Base-by-base conservation (phyloP, 768 basidiomycete species). In the Clitopilus hobsonii region DNA sequence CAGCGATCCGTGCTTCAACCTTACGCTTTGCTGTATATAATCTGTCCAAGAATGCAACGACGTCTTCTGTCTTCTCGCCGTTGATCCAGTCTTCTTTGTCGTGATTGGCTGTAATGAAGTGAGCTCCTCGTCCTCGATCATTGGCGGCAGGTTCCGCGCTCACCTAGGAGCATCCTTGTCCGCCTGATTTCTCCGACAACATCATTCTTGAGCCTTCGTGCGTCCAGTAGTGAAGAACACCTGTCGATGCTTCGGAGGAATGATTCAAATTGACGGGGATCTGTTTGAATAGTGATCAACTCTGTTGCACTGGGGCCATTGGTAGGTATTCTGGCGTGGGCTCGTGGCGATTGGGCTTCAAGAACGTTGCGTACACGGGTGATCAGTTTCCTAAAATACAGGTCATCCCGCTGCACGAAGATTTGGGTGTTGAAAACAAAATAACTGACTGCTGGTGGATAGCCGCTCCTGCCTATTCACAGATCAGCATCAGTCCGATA, bases 81-180 rank as follows among this genome's bases (percentile, higher is more conserved):
- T 89, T 85, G 58, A 94, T 93, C 86, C 89, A 90, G 28, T 91
- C 91, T 28, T 91, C 88, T 55, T 90, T 91, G 58, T 92, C 88
- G 56, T 93, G 89, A 61, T 88, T 88, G 18, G 89, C 91, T 91
- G 50, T 20, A 28, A 18, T 30, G 25, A 27, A 22, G 23, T 56
- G 24, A 59, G 45, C 47, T 49, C 27, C 7, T 6, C 24, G 23
- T 45, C 6, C 20, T 13, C 32, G 16, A 30, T 13, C 16, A 52
- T 26, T 30, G 49, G 5, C 6, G 30, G 48, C 56, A n/a, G n/a
- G n/a, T n/a, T n/a, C n/a, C n/a, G 25, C 3, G 27, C 76, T 54
- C 63, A 91, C 91, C 88, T 18, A 93, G 77, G 26, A 88, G 65
- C 32, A 86, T 62, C 51, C 90, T 80, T 6, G 93, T 94, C 62